Conservation (phyloP, 2,329 filamentous ascomycete genomes). For the Fusarium dlaminii region DNA sequence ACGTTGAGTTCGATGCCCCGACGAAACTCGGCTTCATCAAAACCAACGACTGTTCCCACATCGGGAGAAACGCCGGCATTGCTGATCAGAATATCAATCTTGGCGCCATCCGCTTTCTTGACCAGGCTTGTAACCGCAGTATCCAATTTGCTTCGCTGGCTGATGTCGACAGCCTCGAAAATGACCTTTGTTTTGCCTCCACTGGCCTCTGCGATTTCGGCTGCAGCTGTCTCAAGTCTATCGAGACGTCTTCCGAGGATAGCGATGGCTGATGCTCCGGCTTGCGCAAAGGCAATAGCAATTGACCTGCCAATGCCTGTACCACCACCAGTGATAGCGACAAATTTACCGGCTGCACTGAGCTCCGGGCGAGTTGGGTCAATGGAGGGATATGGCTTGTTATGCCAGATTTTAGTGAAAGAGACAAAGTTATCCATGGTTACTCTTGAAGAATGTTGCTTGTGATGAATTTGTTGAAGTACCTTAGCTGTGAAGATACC, state of each 20-base stretch:
- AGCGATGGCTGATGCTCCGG: background rate
- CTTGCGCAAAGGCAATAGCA: background rate
- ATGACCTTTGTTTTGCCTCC: background rate
- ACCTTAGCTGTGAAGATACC: background rate
- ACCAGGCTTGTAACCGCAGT: background rate
- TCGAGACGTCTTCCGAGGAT: background rate
- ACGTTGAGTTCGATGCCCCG: background rate
- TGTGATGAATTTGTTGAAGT: rapidly evolving
- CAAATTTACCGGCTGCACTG: background rate
- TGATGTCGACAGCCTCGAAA: background rate
- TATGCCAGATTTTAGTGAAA: background rate
- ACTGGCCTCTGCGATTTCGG: background rate
- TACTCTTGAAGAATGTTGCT: background rate
- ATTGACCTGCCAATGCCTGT: background rate
- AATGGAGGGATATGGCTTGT: background rate
- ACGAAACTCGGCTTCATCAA: background rate
- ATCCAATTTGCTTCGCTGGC: background rate
- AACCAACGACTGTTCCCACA: background rate
- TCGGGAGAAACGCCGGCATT: background rate
- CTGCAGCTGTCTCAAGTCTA: background rate
- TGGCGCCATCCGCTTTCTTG: background rate
- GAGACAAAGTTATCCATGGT: background rate
- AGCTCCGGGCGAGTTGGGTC: background rate
- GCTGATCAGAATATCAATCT: background rate
- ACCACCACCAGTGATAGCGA: background rate